phyloP scores from a whole-genome alignment of 1,284 basidiomycete genomes.

The Ustilago curta region DNA sequence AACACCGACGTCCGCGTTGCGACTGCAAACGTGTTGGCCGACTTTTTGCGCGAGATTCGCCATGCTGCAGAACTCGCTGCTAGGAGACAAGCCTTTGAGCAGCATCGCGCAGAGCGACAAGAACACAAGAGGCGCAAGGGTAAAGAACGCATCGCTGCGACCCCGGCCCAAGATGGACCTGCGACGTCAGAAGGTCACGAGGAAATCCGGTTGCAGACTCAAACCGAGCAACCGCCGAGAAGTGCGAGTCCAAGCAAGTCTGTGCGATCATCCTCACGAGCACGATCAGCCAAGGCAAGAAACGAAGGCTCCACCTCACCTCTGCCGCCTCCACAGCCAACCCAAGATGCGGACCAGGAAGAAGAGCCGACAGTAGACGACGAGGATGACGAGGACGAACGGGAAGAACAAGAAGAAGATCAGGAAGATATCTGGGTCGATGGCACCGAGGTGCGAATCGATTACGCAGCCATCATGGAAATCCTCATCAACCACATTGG shows the following conservation, averaged over 20 bases:
- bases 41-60: constrained; percentile 85
- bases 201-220: constrained; percentile 71
- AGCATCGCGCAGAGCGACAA: constrained; percentile 29
- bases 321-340: constrained; percentile 9
- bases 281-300: constrained; percentile 9
- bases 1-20: constrained; percentile 92
- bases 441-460: constrained; percentile 90
- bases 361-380: constrained; percentile 43
- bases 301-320: constrained; percentile 30
- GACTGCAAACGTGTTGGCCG: constrained; percentile 89
- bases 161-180: constrained; percentile 4
- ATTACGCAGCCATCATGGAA: constrained; percentile 91
- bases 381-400: constrained; percentile 68
- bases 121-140: constrained; percentile 72
- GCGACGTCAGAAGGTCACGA: constrained; percentile 11
- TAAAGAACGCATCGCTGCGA: constrained; percentile 67
- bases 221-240: constrained; percentile 33
- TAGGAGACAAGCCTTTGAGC: constrained; percentile 34
- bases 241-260: constrained; percentile 40
- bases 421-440: constrained; percentile 81
- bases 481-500: constrained; percentile 92
- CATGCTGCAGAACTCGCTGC: constrained; percentile 57
- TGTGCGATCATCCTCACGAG: constrained; percentile 8
- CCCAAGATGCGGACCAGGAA: constrained; percentile 9
- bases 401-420: constrained; percentile 20